These are phyloP conservation scores for Fusarium sp. DNA, from an alignment of 2,329 filamentous ascomycete species.

Conservation along the genomic window DNA sequence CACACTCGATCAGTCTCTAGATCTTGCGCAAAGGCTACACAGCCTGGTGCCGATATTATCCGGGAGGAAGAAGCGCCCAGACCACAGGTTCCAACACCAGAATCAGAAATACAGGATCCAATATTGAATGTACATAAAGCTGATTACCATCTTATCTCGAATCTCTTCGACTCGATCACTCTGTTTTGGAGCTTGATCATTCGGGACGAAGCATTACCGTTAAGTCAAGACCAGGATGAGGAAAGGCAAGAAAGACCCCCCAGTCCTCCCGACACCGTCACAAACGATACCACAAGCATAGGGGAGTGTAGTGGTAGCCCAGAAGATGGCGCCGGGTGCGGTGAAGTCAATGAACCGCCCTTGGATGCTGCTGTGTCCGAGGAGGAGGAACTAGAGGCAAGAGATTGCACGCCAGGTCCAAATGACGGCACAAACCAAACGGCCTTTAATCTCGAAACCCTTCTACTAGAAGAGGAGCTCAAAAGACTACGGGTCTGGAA, in stretches of 20 bases:
- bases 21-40: neutral
- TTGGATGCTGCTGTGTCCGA: neutral
- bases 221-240: neutral
- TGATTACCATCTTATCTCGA: neutral
- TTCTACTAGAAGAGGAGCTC: constrained; percentile 2
- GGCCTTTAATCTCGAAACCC: neutral
- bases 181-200: constrained; percentile 1
- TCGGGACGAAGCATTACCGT: neutral
- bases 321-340: neutral
- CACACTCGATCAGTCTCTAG: neutral
- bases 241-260: neutral
- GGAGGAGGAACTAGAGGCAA: neutral
- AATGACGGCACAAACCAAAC: neutral
- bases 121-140: neutral
- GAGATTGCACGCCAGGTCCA: neutral
- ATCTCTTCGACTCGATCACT: neutral
- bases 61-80: neutral
- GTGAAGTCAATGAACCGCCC: neutral
- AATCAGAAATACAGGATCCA: neutral
- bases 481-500: constrained; percentile 12
- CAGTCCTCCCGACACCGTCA: constrained; percentile 4
- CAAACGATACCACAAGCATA: neutral
- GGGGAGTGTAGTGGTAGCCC: neutral
- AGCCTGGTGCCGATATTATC: neutral
- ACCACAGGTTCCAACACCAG: neutral